Evolutionary conservation across 768 basidiomycete genomes (phyloP).

Genomic region (Suillus spraguei): DNA sequence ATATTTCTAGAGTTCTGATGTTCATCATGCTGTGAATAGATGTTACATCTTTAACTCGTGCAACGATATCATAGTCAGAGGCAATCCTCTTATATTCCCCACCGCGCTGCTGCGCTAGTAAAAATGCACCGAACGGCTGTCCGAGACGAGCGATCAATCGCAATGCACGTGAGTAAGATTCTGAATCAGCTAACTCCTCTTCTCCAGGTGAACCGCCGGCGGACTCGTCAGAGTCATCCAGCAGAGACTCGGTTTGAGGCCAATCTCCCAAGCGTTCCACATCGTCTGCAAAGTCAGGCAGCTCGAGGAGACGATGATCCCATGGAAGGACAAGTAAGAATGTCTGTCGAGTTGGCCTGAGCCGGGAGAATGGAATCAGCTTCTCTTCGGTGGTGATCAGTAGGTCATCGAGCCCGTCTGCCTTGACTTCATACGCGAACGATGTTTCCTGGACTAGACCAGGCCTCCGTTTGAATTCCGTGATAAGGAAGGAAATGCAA

Average conservation of each 20-base stretch:
- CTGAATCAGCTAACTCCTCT: neutral
- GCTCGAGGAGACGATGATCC: neutral
- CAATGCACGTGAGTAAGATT: neutral
- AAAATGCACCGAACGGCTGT: neutral
- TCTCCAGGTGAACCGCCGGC: neutral
- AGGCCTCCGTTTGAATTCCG: neutral
- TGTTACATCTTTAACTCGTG: neutral
- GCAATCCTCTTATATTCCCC: neutral
- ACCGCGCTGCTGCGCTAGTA: neutral
- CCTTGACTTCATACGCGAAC: neutral
- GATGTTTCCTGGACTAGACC: neutral
- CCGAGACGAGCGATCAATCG: neutral
- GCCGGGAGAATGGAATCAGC: neutral
- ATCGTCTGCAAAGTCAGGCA: neutral
- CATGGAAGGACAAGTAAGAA: neutral
- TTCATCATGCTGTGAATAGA: neutral
- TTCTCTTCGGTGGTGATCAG: neutral
- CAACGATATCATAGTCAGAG: neutral
- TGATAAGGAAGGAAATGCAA: neutral
- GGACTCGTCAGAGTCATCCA: neutral
- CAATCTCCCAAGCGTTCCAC: neutral
- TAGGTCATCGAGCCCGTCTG: neutral
- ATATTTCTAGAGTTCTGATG: neutral
- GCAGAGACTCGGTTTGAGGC: neutral
- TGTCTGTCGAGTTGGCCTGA: neutral